Conservation (phyloP, 1,284 basidiomycete species). For the Puccinia triticina region DNA sequence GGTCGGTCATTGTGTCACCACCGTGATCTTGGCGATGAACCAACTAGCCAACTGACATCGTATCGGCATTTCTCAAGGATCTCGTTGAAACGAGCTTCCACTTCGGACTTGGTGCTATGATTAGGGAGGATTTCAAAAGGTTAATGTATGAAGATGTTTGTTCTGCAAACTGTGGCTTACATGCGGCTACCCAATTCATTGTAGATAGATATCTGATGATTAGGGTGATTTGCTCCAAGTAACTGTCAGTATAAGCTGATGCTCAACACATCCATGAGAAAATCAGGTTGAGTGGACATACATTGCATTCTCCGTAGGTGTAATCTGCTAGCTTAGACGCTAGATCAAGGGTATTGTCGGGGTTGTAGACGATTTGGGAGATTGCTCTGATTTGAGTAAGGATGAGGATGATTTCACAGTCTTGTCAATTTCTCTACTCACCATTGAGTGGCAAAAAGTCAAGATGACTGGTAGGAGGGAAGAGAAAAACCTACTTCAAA, state of each 20-base stretch:
- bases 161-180: not conserved
- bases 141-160: not conserved
- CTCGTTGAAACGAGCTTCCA: not conserved
- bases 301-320: not conserved
- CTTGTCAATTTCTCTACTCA: not conserved
- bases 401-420: not conserved
- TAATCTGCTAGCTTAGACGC: not conserved
- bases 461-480: not conserved
- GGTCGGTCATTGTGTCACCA: too few relatives aligned
- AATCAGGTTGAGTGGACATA: not conserved
- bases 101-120: not conserved
- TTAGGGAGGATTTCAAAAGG: not conserved
- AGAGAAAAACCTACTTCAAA: not conserved
- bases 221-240: not conserved
- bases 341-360: not conserved
- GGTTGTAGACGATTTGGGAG: not conserved
- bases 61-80: constrained; percentile 1
- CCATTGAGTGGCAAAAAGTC: too few relatives aligned
- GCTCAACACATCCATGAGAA: not conserved
- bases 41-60: constrained; percentile 9
- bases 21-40: too few relatives aligned
- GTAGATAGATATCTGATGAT: not conserved
- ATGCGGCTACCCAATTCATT: not conserved
- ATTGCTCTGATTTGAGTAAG: not conserved
- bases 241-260: not conserved